Base-by-base conservation (phyloP, 1,284 basidiomycete genomes). In the Trametes sp. region DNA sequence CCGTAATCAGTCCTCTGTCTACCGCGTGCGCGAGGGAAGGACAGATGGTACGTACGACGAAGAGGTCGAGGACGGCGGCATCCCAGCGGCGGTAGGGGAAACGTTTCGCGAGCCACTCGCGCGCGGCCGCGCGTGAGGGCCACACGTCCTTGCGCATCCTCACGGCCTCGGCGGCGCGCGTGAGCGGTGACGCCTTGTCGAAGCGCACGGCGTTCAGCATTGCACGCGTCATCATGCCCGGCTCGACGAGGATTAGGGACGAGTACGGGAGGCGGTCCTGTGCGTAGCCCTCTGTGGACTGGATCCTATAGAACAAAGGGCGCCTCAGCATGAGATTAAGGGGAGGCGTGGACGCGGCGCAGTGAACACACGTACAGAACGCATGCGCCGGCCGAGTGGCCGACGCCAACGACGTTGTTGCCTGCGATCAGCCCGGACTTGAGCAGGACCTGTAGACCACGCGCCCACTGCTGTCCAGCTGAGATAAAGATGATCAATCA, bases 21-120 rank as follows among this genome's bases (percentile, higher is more conserved):
- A 36, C 35, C 10, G 10, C 3, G 35, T 14, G 35, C 35, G 35
- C 10, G 35, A 13, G 10, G 16, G 9, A 19, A 4, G 16, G 4
- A n/a, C 4, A n/a, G 16, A 41, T 3, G 21, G 28, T 24, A 28
- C 45, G 24, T 50, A 52, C 35, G 35, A 52, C 35, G 35, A 24
- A 52, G 10, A 52, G 23, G 21, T 52, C 50, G 24, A 44, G 44
- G 23, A 29, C 45, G 35, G 28, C 33, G 1, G 44, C 41, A 19
- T 69, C 69, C 70, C 71, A 71, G 19, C 50, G 54, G 21, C 45
- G 23, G 50, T 51, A 64, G 7, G 62, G 57, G 19, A 45, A 48
- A 26, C 63, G 63, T 29, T 49, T 51, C 38, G 46, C 45, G 54
- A 63, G 50, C 58, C 62, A 59, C 23, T 58, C 55, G 16, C 41